A percentile compares a stretch with the other conserved stretches of the same genome.
These are phyloP conservation scores for Biscutella auriculata DNA, from an alignment of 441 rosid genomes.

Conservation along the genomic window DNA sequence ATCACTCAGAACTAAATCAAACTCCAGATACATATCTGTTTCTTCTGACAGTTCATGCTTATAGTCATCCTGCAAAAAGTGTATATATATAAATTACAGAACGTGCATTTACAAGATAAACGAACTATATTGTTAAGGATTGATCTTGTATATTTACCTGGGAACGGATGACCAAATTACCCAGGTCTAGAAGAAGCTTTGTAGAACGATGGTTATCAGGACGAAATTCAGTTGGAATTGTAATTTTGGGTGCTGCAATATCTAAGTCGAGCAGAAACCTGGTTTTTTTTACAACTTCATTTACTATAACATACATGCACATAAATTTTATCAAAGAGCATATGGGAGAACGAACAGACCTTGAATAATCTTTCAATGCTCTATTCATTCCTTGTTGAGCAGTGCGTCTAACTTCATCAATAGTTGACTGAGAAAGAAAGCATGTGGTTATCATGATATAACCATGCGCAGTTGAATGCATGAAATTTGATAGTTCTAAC, in stretches of 20 bases:
- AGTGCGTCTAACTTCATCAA: conserved; percentile 91
- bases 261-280: conserved; percentile 96
- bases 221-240: conserved; percentile 83
- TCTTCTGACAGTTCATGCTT: conserved; percentile 40
- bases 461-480: background rate
- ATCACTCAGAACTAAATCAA: conserved; percentile 90
- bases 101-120: conserved; percentile 1
- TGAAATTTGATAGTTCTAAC: background rate
- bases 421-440: conserved; percentile 61
- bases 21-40: conserved; percentile 70
- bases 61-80: conserved; percentile 59
- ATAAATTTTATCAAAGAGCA: conserved; percentile 7
- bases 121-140: background rate
- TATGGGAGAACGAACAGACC: conserved; percentile 34
- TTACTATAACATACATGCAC: conserved; percentile 2
- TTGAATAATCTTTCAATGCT: conserved; percentile 86
- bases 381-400: conserved; percentile 91
- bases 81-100: conserved; percentile 4
- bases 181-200: conserved; percentile 92
- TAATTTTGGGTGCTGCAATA: conserved; percentile 98
- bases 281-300: conserved; percentile 20
- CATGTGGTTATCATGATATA: conserved; percentile 12
- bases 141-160: conserved; percentile 40
- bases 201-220: conserved; percentile 67
- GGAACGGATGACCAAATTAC: conserved; percentile 81